These are phyloP conservation scores for Mycena venus DNA, from an alignment of 768 basidiomycete species.

Conservation along the genomic window DNA sequence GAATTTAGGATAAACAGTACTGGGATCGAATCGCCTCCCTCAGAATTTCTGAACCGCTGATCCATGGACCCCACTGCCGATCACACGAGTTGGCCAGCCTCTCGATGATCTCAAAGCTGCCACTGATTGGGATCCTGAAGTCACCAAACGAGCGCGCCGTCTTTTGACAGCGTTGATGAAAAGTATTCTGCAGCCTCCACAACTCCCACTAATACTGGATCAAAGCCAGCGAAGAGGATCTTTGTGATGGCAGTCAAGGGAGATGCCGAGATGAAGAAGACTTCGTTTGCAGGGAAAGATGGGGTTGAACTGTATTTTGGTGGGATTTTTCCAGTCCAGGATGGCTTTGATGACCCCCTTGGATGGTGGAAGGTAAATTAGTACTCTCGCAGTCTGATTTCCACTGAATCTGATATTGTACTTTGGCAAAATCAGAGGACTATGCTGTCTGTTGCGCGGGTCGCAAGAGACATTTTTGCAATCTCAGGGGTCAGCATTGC, in stretches of 20 bases:
- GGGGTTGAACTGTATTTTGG: neutral
- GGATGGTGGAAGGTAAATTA: too few relatives aligned
- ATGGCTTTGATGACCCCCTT: constrained; percentile 14
- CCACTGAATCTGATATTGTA: too few relatives aligned
- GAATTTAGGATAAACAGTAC: too few relatives aligned
- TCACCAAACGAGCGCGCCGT: neutral
- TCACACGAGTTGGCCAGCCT: too few relatives aligned
- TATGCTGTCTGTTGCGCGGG: too few relatives aligned
- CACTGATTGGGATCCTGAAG: neutral
- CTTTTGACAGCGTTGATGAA: neutral
- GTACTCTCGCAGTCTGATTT: neutral
- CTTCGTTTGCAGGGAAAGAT: neutral
- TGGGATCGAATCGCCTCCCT: too few relatives aligned
- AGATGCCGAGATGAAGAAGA: neutral
- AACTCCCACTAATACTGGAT: neutral
- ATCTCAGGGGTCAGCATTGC: too few relatives aligned
- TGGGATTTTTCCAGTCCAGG: neutral
- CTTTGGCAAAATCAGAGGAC: too few relatives aligned
- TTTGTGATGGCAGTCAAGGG: constrained; percentile 4
- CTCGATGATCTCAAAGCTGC: too few relatives aligned
- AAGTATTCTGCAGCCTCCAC: neutral
- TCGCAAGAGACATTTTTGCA: too few relatives aligned
- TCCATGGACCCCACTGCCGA: too few relatives aligned
- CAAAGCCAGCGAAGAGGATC: neutral
- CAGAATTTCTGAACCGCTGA: too few relatives aligned